Evolutionary conservation across 2,329 filamentous ascomycete genomes (phyloP).

Genomic region (Ceratocystis variospora): DNA sequence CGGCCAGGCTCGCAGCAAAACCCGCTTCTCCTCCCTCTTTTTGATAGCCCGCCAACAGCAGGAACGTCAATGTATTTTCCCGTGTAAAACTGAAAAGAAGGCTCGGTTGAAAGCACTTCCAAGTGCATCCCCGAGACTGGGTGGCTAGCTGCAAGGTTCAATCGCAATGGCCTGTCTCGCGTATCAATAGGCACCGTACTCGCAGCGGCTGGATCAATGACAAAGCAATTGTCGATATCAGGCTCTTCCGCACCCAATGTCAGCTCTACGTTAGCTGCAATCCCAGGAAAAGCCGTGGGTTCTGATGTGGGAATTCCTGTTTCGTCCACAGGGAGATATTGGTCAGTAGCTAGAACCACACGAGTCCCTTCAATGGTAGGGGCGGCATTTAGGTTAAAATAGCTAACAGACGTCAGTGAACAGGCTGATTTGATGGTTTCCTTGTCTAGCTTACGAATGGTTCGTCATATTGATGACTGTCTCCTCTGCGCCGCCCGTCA

Average conservation of each 20-base stretch:
- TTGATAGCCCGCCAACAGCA: conserved; percentile 45
- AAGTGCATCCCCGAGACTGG: conserved; percentile 63
- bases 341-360: conserved; percentile 52
- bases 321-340: conserved; percentile 60
- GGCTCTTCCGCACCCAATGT: conserved; percentile 56
- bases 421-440: background rate
- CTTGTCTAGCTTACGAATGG: conserved; percentile 44
- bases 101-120: conserved; percentile 81
- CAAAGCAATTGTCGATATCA: conserved; percentile 81
- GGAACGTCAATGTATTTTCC: conserved; percentile 73
- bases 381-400: conserved; percentile 50
- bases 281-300: conserved; percentile 49
- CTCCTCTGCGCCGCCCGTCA: conserved; percentile 69
- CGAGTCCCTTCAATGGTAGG: conserved; percentile 42
- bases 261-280: conserved; percentile 55
- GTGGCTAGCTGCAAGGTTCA: conserved; percentile 60
- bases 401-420: conserved; percentile 24
- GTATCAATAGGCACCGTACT: conserved; percentile 50
- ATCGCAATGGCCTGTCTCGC: conserved; percentile 44
- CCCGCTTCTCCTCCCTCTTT: conserved; percentile 53
- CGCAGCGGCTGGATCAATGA: conserved; percentile 44
- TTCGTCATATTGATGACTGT: conserved; percentile 90
- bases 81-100: conserved; percentile 94
- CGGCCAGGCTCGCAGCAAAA: conserved; percentile 90
- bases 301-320: conserved; percentile 59